These are phyloP conservation scores for Chrysoporthe deuterocubensis DNA, from an alignment of 2,329 filamentous ascomycete species.

Conservation along the genomic window DNA sequence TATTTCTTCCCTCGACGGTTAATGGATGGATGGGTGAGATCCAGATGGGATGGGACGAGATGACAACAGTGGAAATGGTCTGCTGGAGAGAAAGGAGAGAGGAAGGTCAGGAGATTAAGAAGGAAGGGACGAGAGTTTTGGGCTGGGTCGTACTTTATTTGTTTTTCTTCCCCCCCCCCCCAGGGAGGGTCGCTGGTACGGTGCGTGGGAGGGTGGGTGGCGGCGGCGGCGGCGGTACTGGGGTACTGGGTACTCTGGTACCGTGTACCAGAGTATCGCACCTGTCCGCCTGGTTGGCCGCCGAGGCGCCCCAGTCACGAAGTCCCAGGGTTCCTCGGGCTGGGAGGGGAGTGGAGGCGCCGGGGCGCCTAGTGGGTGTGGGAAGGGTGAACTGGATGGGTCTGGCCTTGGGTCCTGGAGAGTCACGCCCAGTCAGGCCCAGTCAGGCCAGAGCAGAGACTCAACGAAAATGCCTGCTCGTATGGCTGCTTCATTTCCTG, in stretches of 20 bases:
- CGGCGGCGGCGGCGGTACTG: too few species aligned
- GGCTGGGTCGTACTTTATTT: constrained; percentile 31
- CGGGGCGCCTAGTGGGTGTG: not conserved
- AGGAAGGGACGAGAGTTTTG: constrained; percentile 27
- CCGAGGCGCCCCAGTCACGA: not conserved
- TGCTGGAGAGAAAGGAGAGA: constrained; percentile 7
- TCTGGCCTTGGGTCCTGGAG: constrained; percentile 16
- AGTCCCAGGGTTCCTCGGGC: not conserved
- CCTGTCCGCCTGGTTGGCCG: not conserved
- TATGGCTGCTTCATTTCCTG: constrained; percentile 16
- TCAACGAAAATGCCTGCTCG: constrained; percentile 25
- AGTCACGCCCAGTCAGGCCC: constrained; percentile 12
- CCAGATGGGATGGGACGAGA: constrained; percentile 13
- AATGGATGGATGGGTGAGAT: constrained; percentile 11
- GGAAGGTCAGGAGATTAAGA: constrained; percentile 22
- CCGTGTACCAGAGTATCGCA: not conserved
- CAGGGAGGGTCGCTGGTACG: constrained; percentile 15
- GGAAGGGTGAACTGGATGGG: constrained; percentile 16
- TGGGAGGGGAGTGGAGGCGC: not conserved
- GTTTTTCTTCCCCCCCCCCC: constrained; percentile 19
- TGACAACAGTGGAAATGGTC: constrained; percentile 22
- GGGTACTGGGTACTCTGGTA: not conserved
- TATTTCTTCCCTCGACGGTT: constrained; percentile 8
- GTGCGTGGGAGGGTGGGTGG: not conserved
- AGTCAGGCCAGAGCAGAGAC: not conserved